Percentiles rank a stretch among this genome's conserved stretches.
phyloP scores from a whole-genome alignment of 768 basidiomycete genomes.

The Calocybe cyanea region DNA sequence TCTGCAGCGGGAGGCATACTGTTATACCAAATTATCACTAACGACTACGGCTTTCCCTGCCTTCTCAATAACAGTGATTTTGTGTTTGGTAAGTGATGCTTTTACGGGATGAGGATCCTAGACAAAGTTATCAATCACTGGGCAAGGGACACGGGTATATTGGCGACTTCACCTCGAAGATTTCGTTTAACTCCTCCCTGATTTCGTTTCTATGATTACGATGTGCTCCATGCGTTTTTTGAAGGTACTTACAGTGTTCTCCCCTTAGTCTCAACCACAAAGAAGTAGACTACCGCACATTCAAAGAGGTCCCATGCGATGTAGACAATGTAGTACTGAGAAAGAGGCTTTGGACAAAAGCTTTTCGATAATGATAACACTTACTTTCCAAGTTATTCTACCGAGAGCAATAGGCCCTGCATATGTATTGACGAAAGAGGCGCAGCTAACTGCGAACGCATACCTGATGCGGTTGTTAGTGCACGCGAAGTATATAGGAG shows the following conservation, averaged over 20 bases:
- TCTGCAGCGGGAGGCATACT: too few relatives aligned
- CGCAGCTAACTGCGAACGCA: conserved; percentile 38
- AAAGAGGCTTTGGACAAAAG: background rate
- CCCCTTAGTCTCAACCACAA: conserved; percentile 39
- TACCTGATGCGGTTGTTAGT: conserved; percentile 23
- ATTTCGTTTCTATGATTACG: background rate
- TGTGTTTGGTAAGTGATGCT: conserved; percentile 35
- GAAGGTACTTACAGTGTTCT: conserved; percentile 33
- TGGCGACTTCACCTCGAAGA: conserved; percentile 28
- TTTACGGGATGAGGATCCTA: conserved; percentile 38
- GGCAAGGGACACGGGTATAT: background rate
- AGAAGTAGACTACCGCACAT: conserved; percentile 33
- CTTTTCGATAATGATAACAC: conserved; percentile 1
- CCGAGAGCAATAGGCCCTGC: conserved; percentile 38
- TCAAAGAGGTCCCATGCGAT: conserved; percentile 38
- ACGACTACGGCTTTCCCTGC: conserved; percentile 22
- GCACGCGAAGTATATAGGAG: conserved; percentile 6
- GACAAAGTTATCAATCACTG: background rate
- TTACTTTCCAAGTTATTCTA: conserved; percentile 32
- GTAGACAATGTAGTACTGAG: conserved; percentile 35
- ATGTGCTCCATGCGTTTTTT: background rate
- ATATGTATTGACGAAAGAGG: conserved; percentile 48
- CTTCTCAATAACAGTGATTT: conserved; percentile 35
- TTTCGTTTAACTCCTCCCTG: conserved; percentile 40
- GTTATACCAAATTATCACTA: conserved; percentile 3